A percentile compares a stretch with the other conserved stretches of the same genome.
Conservation (phyloP, 2,329 filamentous ascomycete genomes). For the Alternaria triticimaculans region DNA sequence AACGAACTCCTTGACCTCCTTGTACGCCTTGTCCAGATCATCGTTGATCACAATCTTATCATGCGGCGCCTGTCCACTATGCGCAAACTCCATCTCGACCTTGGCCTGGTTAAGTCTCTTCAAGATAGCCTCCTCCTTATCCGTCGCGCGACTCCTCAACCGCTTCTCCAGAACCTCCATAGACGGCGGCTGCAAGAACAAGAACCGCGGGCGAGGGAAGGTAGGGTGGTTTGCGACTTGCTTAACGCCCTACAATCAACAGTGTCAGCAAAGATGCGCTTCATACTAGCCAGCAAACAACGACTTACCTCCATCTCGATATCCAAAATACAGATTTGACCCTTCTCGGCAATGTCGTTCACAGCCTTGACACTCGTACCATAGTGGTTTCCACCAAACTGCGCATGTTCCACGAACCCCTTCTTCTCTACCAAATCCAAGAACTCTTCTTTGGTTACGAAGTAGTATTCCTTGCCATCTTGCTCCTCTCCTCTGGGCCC, state of each 20-base stretch:
- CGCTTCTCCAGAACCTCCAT: constrained; percentile 73
- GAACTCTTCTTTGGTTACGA: constrained; percentile 62
- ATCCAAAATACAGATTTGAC: constrained; percentile 81
- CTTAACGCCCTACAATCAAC: constrained; percentile 73
- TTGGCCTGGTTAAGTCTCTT: constrained; percentile 57
- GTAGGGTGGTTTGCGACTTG: constrained; percentile 78
- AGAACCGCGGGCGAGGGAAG: constrained; percentile 73
- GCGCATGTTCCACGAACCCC: constrained; percentile 85
- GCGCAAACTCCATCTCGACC: constrained; percentile 52
- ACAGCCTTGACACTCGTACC: constrained; percentile 84
- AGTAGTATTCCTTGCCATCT: constrained; percentile 80
- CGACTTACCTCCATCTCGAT: constrained; percentile 87
- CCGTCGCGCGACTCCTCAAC: constrained; percentile 52
- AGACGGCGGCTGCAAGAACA: constrained; percentile 84
- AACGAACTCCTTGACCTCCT: constrained; percentile 59
- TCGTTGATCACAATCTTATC: constrained; percentile 62
- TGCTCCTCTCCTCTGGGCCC: constrained; percentile 75
- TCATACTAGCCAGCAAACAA: neutral
- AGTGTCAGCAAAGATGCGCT: neutral
- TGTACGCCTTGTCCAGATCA: constrained; percentile 58
- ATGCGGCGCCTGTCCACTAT: constrained; percentile 53
- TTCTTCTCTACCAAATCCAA: constrained; percentile 60
- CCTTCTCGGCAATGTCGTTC: constrained; percentile 73
- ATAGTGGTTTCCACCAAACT: constrained; percentile 86
- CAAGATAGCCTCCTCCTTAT: constrained; percentile 58